A percentile compares a stretch with the other conserved stretches of the same genome.
Conservation (phyloP, 345 rosid species). For the Tarenaya hassleriana region DNA sequence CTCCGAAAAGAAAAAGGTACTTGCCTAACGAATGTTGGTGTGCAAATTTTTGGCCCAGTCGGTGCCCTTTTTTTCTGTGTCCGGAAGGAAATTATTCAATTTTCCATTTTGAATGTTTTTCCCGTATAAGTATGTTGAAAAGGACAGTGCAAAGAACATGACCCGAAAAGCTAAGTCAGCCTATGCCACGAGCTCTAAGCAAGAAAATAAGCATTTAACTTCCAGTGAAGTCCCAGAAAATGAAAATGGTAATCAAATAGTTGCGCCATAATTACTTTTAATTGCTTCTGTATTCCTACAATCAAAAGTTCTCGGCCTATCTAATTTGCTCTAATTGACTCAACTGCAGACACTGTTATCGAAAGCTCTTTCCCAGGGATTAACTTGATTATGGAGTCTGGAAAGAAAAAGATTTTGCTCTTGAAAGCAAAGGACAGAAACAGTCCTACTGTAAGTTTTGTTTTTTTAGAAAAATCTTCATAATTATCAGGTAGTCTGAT, state of each 20-base stretch:
- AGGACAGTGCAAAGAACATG: conserved; percentile 31
- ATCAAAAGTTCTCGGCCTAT: background rate
- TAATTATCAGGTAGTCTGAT: background rate
- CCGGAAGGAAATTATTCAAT: background rate
- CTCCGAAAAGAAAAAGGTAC: conserved; percentile 61
- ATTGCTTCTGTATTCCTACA: background rate
- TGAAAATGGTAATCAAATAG: conserved; percentile 30
- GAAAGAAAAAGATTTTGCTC: conserved; percentile 51
- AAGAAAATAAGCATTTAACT: conserved; percentile 28
- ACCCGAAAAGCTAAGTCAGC: conserved; percentile 33
- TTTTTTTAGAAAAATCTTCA: conserved; percentile 5
- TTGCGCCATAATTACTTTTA: conserved; percentile 1
- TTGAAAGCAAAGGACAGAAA: conserved; percentile 42
- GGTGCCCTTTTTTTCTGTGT: conserved; percentile 9
- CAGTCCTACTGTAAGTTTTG: conserved; percentile 41
- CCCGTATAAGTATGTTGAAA: conserved; percentile 39
- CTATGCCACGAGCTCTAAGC: conserved; percentile 25
- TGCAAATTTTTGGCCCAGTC: background rate
- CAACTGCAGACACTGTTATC: conserved; percentile 30
- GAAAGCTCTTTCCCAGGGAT: conserved; percentile 43
- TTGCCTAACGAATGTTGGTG: conserved; percentile 4
- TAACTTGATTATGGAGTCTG: conserved; percentile 43
- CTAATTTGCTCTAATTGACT: conserved; percentile 2
- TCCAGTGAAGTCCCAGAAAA: conserved; percentile 29
- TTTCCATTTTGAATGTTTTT: background rate